Evolutionary conservation across 345 rosid genomes (phyloP).

Genomic region (Balakata baccata): DNA sequence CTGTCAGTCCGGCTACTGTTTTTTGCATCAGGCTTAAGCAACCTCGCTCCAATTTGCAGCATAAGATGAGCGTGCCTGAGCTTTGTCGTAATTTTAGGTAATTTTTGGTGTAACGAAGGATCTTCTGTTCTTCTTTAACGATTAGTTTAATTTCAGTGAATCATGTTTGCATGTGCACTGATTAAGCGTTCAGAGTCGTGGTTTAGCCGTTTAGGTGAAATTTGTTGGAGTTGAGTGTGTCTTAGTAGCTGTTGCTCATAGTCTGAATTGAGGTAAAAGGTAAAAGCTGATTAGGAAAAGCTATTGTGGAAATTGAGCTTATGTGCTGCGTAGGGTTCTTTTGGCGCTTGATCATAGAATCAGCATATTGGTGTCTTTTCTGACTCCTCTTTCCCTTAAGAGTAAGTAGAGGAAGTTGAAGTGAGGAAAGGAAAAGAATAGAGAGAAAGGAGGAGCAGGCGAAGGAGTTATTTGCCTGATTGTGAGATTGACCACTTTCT

Average conservation of each 20-base stretch:
- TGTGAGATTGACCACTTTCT: too few relatives aligned
- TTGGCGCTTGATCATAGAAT: not conserved
- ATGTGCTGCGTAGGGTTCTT: not conserved
- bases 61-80: slow-evolving; percentile 90
- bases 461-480: not conserved
- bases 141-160: not conserved
- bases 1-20: slow-evolving; percentile 73
- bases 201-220: not conserved
- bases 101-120: not conserved
- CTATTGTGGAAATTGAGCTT: not conserved
- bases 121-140: not conserved
- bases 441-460: not conserved
- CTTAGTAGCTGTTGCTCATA: not conserved
- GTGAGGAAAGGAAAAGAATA: not conserved
- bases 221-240: not conserved
- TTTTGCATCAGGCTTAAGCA: slow-evolving; percentile 84
- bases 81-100: slow-evolving; percentile 90
- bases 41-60: slow-evolving; percentile 73
- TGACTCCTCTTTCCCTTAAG: not conserved
- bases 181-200: not conserved
- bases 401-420: not conserved
- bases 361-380: not conserved
- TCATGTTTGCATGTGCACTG: not conserved
- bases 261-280: not conserved
- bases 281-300: not conserved